phyloP scores from a whole-genome alignment of 2,329 filamentous ascomycete species.

The Raffaelea deltoideospora region DNA sequence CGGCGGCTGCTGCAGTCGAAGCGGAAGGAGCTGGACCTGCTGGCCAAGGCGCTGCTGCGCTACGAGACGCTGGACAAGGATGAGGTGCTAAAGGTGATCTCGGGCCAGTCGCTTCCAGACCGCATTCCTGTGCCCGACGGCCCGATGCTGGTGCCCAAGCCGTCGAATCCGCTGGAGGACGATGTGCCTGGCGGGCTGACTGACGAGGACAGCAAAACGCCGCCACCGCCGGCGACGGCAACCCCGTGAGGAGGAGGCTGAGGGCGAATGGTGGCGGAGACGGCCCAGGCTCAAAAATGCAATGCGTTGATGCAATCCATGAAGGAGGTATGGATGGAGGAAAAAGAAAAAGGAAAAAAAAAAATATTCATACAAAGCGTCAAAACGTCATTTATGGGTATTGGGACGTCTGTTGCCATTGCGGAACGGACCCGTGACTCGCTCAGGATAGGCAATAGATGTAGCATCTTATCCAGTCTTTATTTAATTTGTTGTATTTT shows the following conservation, averaged over 20 bases:
- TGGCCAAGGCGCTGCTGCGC: constrained; percentile 80
- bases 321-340: no score
- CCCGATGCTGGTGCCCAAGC: constrained; percentile 51
- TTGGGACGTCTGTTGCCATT: no score
- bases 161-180: constrained; percentile 6
- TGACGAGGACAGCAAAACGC: constrained; percentile 6
- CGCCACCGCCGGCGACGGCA: constrained; percentile 7
- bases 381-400: no score
- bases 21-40: constrained; percentile 69
- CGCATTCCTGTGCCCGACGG: constrained; percentile 46
- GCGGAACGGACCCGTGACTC: no score
- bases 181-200: constrained; percentile 4
- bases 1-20: constrained; percentile 54
- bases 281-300: no score
- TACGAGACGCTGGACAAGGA: constrained; percentile 85
- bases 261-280: background rate
- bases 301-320: no score
- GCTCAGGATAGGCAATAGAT: no score
- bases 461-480: no score
- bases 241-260: constrained; percentile 3
- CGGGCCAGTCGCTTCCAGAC: constrained; percentile 63
- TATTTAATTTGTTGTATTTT: no score
- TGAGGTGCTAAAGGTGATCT: constrained; percentile 82
- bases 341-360: no score
- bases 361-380: no score